Percentiles rank a stretch among this genome's conserved stretches.
These are phyloP conservation scores for Sporisorium exsertum DNA, from an alignment of 1,284 basidiomycete genomes.

Conservation along the genomic window DNA sequence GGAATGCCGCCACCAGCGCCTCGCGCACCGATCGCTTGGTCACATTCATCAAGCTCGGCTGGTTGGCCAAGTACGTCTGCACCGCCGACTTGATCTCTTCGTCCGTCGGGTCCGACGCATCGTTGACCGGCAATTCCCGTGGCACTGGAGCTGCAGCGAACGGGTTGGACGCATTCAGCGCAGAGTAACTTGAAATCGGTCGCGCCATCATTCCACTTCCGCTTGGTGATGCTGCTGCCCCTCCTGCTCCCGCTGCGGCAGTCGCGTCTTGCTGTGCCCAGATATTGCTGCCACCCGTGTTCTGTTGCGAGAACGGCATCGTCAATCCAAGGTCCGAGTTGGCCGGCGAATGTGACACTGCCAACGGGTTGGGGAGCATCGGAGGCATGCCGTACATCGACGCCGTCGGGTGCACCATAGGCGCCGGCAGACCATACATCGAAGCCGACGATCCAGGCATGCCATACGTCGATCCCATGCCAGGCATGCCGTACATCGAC, in stretches of 20 bases:
- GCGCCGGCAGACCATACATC: conserved; percentile 60
- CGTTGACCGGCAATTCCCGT: conserved; percentile 35
- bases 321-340: conserved; percentile 40
- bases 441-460: conserved; percentile 48
- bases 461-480: conserved; percentile 57
- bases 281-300: conserved; percentile 45
- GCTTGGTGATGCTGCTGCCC: not conserved
- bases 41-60: conserved; percentile 65
- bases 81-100: conserved; percentile 62
- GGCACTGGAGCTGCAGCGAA: conserved; percentile 38
- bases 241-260: conserved; percentile 12
- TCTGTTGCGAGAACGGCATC: conserved; percentile 57
- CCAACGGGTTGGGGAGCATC: conserved; percentile 39
- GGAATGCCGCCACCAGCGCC: conserved; percentile 63
- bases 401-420: conserved; percentile 22
- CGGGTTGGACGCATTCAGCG: conserved; percentile 48
- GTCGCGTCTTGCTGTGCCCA: conserved; percentile 26
- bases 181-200: conserved; percentile 42
- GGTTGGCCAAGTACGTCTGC: conserved; percentile 61
- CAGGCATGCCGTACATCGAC: conserved; percentile 58
- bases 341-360: conserved; percentile 25
- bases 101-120: conserved; percentile 53
- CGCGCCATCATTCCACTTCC: conserved; percentile 12
- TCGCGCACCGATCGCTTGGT: conserved; percentile 67
- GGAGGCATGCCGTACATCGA: conserved; percentile 61